Percentiles rank a stretch among this genome's conserved stretches.
Evolutionary conservation across 106 monocot genomes (phyloP).

Genomic region (Apostasia ramifera): DNA sequence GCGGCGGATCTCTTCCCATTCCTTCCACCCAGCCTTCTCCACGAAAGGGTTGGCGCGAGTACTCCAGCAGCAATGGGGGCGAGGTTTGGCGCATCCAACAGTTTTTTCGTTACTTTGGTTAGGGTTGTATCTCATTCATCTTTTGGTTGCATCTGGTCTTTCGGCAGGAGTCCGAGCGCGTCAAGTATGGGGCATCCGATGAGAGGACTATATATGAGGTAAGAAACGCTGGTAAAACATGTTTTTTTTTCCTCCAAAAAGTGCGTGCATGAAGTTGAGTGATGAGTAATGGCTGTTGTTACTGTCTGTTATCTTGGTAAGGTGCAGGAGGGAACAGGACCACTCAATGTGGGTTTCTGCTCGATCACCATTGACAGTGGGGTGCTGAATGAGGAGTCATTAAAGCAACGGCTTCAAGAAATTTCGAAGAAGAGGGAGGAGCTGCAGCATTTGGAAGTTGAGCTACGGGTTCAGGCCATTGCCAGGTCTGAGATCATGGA

Average conservation of each 20-base stretch:
- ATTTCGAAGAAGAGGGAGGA: conserved; percentile 43
- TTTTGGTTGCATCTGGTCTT: neutral
- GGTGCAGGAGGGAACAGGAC: conserved; percentile 42
- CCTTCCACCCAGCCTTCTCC: conserved; percentile 17
- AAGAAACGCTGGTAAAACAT: neutral
- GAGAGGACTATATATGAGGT: conserved; percentile 69
- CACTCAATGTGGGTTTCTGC: conserved; percentile 30
- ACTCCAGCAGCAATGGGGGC: conserved; percentile 23
- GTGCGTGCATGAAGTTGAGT: neutral
- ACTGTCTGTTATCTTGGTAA: conserved; percentile 3
- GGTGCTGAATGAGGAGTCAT: conserved; percentile 28
- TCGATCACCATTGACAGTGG: conserved; percentile 38
- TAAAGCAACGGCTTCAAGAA: conserved; percentile 42
- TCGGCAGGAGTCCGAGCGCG: conserved; percentile 28
- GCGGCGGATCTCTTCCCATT: conserved; percentile 28
- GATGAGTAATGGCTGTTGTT: neutral
- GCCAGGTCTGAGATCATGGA: conserved; percentile 34
- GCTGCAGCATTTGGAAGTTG: conserved; percentile 51
- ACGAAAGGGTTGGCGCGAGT: conserved; percentile 60
- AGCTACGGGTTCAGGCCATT: conserved; percentile 39
- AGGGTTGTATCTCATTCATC: neutral
- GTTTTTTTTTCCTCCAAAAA: neutral
- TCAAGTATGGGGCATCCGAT: conserved; percentile 36
- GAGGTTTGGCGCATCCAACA: conserved; percentile 18
- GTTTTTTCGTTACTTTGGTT: neutral